Conservation (phyloP, 192 early-diverging fungal genomes). For the Coemansia sp. region DNA sequence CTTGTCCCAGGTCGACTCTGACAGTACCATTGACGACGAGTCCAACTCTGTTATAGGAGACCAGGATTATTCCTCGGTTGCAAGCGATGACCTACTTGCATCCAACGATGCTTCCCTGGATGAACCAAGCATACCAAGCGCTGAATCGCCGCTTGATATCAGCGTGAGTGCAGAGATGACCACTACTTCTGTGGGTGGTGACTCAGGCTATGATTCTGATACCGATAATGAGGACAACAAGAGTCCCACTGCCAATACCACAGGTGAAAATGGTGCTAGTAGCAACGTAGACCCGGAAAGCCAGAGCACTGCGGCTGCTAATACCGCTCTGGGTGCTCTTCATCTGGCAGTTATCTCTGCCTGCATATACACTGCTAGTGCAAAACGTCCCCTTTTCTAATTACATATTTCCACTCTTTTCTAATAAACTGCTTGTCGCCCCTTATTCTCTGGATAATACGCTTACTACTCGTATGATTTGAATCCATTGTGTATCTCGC, state of each 20-base stretch:
- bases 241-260: conserved; percentile 2
- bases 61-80: neutral
- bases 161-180: neutral
- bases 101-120: neutral
- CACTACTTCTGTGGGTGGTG: neutral
- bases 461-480: too few relatives aligned
- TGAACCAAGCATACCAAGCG: neutral
- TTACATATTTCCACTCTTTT: too few relatives aligned
- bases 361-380: conserved; percentile 1
- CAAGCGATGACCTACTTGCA: neutral
- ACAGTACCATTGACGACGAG: neutral
- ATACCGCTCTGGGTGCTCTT: neutral
- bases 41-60: neutral
- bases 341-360: neutral
- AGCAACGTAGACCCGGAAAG: neutral
- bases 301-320: neutral
- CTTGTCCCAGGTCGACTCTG: neutral
- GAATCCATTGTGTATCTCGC: too few relatives aligned
- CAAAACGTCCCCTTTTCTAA: conserved; percentile 1
- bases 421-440: too few relatives aligned
- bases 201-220: conserved; percentile 27
- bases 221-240: conserved; percentile 21
- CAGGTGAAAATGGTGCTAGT: neutral
- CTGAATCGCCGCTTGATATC: neutral
- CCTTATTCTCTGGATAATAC: too few relatives aligned